phyloP scores from a whole-genome alignment of 371 early-diverging fungal genomes.

The Capillidium heterosporum region DNA sequence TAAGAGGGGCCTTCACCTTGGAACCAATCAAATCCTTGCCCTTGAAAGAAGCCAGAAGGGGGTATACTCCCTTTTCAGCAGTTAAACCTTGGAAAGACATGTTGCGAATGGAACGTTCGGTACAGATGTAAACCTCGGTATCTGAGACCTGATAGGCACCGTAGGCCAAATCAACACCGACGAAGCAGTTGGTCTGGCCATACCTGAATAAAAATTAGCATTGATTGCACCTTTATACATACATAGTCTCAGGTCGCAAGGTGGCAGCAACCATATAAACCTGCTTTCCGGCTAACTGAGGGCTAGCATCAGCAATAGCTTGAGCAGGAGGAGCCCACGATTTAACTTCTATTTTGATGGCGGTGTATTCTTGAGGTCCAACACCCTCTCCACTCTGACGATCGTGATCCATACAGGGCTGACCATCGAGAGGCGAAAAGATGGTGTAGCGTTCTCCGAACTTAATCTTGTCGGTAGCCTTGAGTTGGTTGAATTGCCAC shows the following conservation, averaged over 20 bases:
- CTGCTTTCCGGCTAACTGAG: slow-evolving; percentile 45
- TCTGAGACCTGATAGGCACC: slow-evolving; percentile 64
- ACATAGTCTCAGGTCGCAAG: slow-evolving; percentile 97
- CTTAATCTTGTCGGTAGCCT: slow-evolving; percentile 63
- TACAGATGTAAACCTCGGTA: slow-evolving; percentile 62
- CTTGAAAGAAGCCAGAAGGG: slow-evolving; percentile 52
- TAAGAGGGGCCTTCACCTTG: slow-evolving; percentile 77
- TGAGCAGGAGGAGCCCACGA: slow-evolving; percentile 32
- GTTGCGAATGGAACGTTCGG: slow-evolving; percentile 88
- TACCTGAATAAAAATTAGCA: slow-evolving; percentile 11
- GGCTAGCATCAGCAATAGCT: slow-evolving; percentile 23
- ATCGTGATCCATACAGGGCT: slow-evolving; percentile 99
- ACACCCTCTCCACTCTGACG: slow-evolving; percentile 95
- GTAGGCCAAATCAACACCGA: slow-evolving; percentile 80
- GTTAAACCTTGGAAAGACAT: slow-evolving; percentile 88
- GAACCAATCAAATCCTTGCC: slow-evolving; percentile 77
- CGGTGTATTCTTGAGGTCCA: slow-evolving; percentile 92
- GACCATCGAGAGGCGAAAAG: slow-evolving; percentile 91
- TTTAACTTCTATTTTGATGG: slow-evolving; percentile 71
- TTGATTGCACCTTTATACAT: too few relatives aligned
- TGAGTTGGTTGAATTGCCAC: slow-evolving; percentile 97
- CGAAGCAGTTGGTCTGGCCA: slow-evolving; percentile 96
- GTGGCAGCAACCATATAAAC: slow-evolving; percentile 94
- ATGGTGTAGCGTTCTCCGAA: slow-evolving; percentile 99
- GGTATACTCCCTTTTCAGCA: slow-evolving; percentile 36